phyloP scores from a whole-genome alignment of 305 asterid species.

The Fraxinus sp. region DNA sequence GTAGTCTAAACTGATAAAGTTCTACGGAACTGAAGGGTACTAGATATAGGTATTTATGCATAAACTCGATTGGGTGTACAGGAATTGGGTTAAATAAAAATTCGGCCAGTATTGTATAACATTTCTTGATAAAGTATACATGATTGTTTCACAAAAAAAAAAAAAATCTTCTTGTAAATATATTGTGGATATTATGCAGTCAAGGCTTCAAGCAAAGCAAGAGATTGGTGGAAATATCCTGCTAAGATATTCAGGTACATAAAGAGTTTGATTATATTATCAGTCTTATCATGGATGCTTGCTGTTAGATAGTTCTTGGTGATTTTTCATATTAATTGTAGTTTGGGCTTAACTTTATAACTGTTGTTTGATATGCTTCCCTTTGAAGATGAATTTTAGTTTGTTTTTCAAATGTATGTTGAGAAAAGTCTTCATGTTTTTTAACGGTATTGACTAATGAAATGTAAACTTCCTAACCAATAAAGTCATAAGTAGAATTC shows the following conservation, averaged over 20 bases:
- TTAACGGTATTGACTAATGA: neutral
- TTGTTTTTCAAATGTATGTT: neutral
- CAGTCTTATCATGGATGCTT: neutral
- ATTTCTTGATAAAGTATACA: slow-evolving; percentile 8
- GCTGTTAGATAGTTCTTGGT: slow-evolving; percentile 7
- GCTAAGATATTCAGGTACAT: slow-evolving; percentile 76
- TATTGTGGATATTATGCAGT: slow-evolving; percentile 47
- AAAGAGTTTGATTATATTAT: neutral
- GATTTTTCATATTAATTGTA: neutral
- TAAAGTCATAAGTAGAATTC: neutral
- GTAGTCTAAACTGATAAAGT: slow-evolving; percentile 1
- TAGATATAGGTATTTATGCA: neutral
- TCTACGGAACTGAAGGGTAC: slow-evolving; percentile 7
- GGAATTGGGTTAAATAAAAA: neutral
- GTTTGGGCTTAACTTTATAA: neutral
- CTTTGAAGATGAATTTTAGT: neutral
- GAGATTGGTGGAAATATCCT: slow-evolving; percentile 76
- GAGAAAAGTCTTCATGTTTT: neutral
- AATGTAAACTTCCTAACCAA: neutral
- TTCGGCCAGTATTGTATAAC: neutral
- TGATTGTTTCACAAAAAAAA: neutral
- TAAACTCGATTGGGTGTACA: neutral
- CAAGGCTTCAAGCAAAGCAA: slow-evolving; percentile 95
- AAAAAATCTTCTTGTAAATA: slow-evolving; percentile 8
- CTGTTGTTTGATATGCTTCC: neutral